Conservation (phyloP, 768 basidiomycete species). For the Mrakia blollopis region DNA sequence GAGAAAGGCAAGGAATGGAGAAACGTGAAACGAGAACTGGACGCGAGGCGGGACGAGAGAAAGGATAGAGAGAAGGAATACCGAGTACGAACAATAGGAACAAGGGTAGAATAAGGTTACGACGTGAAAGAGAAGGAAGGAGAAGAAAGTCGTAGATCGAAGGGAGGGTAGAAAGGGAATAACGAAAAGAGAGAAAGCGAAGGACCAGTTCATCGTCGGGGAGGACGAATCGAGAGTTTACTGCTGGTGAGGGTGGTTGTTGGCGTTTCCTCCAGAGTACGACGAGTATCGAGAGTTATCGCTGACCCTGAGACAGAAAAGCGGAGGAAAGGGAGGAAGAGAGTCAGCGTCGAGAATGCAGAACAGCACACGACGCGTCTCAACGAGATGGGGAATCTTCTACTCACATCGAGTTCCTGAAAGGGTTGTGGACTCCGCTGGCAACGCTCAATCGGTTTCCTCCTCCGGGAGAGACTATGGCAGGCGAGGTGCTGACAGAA, state of each 20-base stretch:
- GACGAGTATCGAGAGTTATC: constrained; percentile 12
- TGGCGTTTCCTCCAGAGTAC: not conserved
- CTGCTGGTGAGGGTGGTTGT: constrained; percentile 8
- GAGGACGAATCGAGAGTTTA: not conserved
- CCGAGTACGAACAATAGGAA: not conserved
- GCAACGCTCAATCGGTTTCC: constrained; percentile 9
- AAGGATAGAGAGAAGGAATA: not conserved
- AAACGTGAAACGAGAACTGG: not conserved
- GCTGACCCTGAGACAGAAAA: not conserved
- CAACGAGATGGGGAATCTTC: not conserved
- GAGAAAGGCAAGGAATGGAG: not conserved
- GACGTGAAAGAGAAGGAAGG: not conserved
- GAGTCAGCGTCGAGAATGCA: not conserved
- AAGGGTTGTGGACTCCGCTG: constrained; percentile 26
- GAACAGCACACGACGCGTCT: not conserved
- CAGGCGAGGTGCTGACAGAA: not conserved
- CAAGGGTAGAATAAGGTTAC: not conserved
- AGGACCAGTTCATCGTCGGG: not conserved
- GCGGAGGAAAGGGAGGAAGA: not conserved
- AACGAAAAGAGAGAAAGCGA: not conserved
- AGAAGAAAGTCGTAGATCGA: not conserved
- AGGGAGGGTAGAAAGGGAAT: constrained; percentile 1
- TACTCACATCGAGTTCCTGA: constrained; percentile 25
- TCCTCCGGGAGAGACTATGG: not conserved
- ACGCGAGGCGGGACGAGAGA: not conserved